A percentile compares a stretch with the other conserved stretches of the same genome.
These are phyloP conservation scores for Trichophyton verrucosum DNA, from an alignment of 2,329 filamentous ascomycete species.

Conservation along the genomic window DNA sequence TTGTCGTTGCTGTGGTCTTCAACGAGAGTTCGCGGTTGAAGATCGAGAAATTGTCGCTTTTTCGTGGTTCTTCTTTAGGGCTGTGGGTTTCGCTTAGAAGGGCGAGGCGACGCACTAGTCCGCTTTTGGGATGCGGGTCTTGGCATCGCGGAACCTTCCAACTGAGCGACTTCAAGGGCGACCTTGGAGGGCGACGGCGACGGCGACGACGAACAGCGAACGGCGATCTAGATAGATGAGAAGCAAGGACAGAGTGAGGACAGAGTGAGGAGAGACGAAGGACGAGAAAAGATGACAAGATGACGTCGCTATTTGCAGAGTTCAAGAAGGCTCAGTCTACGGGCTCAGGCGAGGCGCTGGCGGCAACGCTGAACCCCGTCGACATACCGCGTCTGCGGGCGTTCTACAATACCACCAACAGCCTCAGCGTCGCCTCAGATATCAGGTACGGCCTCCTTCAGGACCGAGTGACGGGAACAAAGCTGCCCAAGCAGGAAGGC, in stretches of 20 bases:
- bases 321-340: conserved; percentile 57
- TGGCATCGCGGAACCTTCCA: neutral
- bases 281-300: conserved; percentile 23
- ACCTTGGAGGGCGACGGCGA: no score
- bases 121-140: conserved; percentile 6
- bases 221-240: neutral
- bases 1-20: conserved; percentile 20
- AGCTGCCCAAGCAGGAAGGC: conserved; percentile 53
- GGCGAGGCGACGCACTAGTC: conserved; percentile 24
- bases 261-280: neutral
- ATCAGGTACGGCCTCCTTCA: conserved; percentile 60
- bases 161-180: no score
- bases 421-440: conserved; percentile 52
- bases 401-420: conserved; percentile 60
- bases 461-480: conserved; percentile 42
- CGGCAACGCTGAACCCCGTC: conserved; percentile 61
- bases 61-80: conserved; percentile 32
- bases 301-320: conserved; percentile 62
- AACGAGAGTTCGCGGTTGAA: conserved; percentile 14
- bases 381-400: conserved; percentile 54
- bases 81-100: conserved; percentile 34
- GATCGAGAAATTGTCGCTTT: conserved; percentile 32
- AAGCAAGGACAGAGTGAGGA: neutral
- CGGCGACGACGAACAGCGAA: neutral
- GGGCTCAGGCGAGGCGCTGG: conserved; percentile 59